Base-by-base conservation (phyloP, 1,284 basidiomycete species). In the Mycosarcoma mackinlayi region DNA sequence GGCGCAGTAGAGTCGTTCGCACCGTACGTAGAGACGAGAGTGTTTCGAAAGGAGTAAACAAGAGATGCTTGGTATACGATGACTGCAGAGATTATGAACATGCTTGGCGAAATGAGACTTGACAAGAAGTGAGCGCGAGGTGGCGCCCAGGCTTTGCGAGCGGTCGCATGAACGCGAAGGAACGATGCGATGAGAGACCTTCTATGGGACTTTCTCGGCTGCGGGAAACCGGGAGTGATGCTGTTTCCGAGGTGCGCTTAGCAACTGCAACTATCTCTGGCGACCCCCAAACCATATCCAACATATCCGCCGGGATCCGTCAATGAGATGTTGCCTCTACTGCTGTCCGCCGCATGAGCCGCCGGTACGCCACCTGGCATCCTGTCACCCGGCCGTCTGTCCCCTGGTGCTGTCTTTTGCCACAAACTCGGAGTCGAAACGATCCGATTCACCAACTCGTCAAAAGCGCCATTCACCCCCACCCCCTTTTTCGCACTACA, bases 401-500 rank as follows among this genome's bases (percentile, higher is more conserved):
- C 75, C 7, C 76, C 74, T 3, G 74, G 72, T 6, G 45, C 70
- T 3, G 72, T 67, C 33, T 69, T 66, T 28, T 73, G 66, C 80
- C 80, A 82, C 11, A 82, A 59, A 1, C 62, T 63, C 6, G 80
- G 80, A 1, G 75, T 80, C 13, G 77, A 78, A 21, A 78, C 59
- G 60, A 82, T 79, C 59, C 73, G 37, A 31, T 78, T 79, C 27
- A 82, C 79, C 19, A 82, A 56, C 38, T 80, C 80, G 52, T 80
- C 75, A 45, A 82, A 82, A 0, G 80, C 80, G 1, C 78, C 70
- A 38, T 71, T 71, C 6, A 82, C 80, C 11, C 76, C 75, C 0
- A 64, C 64, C 3, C 77, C 79, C 41, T 76, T 73, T 64, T 82
- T 82, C 14, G 80, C 80, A 30, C 80, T 82, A 38, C 89, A 88